These are phyloP conservation scores for Penicillium rolfsii DNA, from an alignment of 2,329 filamentous ascomycete genomes.

Conservation along the genomic window DNA sequence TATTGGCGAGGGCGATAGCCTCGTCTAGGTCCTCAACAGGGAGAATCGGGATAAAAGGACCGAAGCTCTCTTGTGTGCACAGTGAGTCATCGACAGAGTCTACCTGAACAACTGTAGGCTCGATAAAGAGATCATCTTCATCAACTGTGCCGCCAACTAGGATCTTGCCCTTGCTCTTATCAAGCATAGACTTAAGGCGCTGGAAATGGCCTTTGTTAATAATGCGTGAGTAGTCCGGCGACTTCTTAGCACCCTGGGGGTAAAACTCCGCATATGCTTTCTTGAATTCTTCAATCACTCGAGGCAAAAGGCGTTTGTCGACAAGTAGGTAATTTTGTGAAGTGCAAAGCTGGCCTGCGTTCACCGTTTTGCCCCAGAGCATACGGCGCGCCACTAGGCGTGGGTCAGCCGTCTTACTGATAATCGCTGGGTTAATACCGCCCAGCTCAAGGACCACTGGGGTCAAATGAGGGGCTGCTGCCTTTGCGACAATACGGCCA, in stretches of 20 bases:
- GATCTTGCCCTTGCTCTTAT: slow-evolving; percentile 79
- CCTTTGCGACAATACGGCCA: slow-evolving; percentile 84
- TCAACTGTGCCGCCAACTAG: slow-evolving; percentile 85
- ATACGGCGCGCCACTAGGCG: slow-evolving; percentile 79
- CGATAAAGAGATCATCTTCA: slow-evolving; percentile 78
- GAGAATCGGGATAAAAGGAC: slow-evolving; percentile 84
- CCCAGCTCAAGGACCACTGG: slow-evolving; percentile 89
- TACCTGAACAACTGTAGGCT: slow-evolving; percentile 88
- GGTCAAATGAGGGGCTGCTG: slow-evolving; percentile 85
- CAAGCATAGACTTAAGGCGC: slow-evolving; percentile 86
- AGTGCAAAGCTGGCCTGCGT: slow-evolving; percentile 89
- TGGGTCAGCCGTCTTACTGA: slow-evolving; percentile 81
- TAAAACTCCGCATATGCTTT: slow-evolving; percentile 75
- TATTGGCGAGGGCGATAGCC: slow-evolving; percentile 79
- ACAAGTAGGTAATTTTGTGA: slow-evolving; percentile 91
- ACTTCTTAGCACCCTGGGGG: slow-evolving; percentile 77
- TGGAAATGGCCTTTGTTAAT: slow-evolving; percentile 78
- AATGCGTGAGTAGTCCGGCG: slow-evolving; percentile 77
- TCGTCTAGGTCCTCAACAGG: slow-evolving; percentile 79
- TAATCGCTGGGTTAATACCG: slow-evolving; percentile 86
- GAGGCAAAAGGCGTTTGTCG: slow-evolving; percentile 70
- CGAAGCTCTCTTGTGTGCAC: slow-evolving; percentile 84
- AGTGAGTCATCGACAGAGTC: slow-evolving; percentile 74
- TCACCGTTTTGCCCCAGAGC: slow-evolving; percentile 84
- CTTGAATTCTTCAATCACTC: slow-evolving; percentile 76